Base-by-base conservation (phyloP, 1,284 basidiomycete species). In the Rhodofomes roseus region DNA sequence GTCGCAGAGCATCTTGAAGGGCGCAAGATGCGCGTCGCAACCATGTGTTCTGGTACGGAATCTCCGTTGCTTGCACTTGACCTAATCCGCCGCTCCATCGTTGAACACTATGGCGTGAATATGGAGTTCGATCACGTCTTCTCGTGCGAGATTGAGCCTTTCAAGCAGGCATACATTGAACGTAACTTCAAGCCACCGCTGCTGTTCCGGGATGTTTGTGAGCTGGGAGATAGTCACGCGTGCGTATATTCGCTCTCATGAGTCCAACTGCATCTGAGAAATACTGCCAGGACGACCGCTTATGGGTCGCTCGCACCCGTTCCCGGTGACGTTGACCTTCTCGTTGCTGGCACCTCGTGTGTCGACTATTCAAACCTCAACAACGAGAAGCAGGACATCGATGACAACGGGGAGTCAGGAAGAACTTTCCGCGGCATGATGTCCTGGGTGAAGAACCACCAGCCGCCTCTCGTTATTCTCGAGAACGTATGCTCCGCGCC, bases 121-220 rank as follows among this genome's bases (percentile, higher is more conserved):
- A 77, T 97, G 54, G 82, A 89, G 37, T 79, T 95, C 62, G 89
- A 96, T 68, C 96, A 98, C 74, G 93, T 97, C 56, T 98, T 98
- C 74, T 97, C 95, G 0, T 97, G 95, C 75, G 95, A 98, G 76
- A 97, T 98, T 63, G 96, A 97, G 71, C 95, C 96, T 1, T 98
- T 96, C 83, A 98, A 98, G 74, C 95, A 98, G 73, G 95, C 95
- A 0, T 98, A 98, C 73, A 98, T 98, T 62, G 96, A 98, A 73
- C 84, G 96, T 27, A 98, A 98, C 74, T 98, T 98, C 71, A 84
- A 85, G 59, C 93, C 94, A 14, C 95, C 95, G 4, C 76, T 97
- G 39, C 80, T 98, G 37, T 98, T 98, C 73, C 86, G 96, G 57
- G 96, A 98, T 71, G 95, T 98, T 16, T 95, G 92, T 58, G 95